These are phyloP conservation scores for Wickerhamomyces sp. DNA, from an alignment of 1,139 yeast genomes.

Conservation along the genomic window DNA sequence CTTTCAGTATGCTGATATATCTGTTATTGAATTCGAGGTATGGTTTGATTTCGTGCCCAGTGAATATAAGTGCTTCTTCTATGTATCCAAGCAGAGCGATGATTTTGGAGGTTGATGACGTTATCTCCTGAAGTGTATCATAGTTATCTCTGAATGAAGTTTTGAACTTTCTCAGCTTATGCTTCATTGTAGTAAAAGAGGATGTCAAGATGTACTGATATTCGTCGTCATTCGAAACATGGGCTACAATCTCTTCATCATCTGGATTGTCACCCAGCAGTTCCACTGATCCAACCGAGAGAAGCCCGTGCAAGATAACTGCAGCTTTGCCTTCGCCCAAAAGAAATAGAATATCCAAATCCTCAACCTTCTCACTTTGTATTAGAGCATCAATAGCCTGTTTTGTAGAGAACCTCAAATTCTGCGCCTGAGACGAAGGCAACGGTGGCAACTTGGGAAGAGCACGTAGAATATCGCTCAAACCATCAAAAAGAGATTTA, in stretches of 20 bases:
- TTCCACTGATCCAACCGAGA: constrained; percentile 24
- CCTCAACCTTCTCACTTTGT: constrained; percentile 24
- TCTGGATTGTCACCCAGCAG: constrained; percentile 12
- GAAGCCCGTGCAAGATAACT: constrained; percentile 31
- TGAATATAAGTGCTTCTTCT: constrained; percentile 33
- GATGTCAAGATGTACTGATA: constrained; percentile 19
- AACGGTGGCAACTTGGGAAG: constrained; percentile 35
- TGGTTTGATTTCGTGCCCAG: constrained; percentile 37
- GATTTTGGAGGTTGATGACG: constrained; percentile 27
- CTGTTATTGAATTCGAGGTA: constrained; percentile 38
- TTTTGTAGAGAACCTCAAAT: constrained; percentile 21
- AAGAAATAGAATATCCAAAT: constrained; percentile 30
- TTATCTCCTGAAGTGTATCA: constrained; percentile 25
- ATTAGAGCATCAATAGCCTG: constrained; percentile 27
- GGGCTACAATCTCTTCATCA: constrained; percentile 21
- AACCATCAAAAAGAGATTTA: constrained; percentile 6
- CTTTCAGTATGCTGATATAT: constrained; percentile 30
- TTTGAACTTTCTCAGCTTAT: constrained; percentile 14
- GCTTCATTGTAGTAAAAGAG: constrained; percentile 18
- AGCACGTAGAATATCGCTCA: constrained; percentile 25
- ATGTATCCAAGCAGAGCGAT: constrained; percentile 34
- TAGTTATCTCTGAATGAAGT: constrained; percentile 7
- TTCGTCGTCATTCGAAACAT: constrained; percentile 5
- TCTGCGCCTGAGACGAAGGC: constrained; percentile 20
- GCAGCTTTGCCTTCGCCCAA: constrained; percentile 25